Base-by-base conservation (phyloP, 805 yeast genomes). In the Torulaspora quercuum region DNA sequence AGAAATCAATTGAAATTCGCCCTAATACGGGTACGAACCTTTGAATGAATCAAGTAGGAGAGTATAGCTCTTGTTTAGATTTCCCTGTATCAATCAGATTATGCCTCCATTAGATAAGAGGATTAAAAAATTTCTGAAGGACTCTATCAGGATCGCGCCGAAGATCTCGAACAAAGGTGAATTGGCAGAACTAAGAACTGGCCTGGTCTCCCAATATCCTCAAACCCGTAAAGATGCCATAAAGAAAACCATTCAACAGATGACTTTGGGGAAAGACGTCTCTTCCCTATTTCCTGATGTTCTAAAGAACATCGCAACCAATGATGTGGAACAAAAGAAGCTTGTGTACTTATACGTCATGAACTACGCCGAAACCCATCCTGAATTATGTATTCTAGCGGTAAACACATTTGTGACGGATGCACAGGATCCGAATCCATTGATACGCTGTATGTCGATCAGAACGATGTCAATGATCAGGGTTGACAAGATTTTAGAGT, bases 401-500 rank as follows among this genome's bases (percentile, higher is more conserved):
- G 97, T 92, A 34, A 92, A 92, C 64, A 92, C 98, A 1, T 92
- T 92, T 71, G 95, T 92, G 16, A 76, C 75, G 44, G 99, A 92
- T 64, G 79, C 95, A 2, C 95, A 86, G 57, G 97, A 92, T 59
- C 95, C 96, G 33, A 92, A 92, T 56, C 99, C 99, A 1, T 72
- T 94, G 51, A 89, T 92, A 16, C 73, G 97, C 37, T 95, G 97
- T 1, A 75, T 92, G 64, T 97, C 99, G 0, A 89, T 92, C 42
- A 76, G 98, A 55, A 92, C 99, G 8, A 92, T 92, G 99, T 97
- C 98, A 0, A 90, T 97, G 67, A 88, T 92, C 33, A 70, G 97
- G 29, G 97, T 92, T 12, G 95, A 85, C 55, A 89, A 84, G 61
- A 89, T 92, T 79, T 85, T 88, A 27, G 97, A 90, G 57, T 92